Evolutionary conservation across 202 grass and related monocot genomes (phyloP).

Genomic region (Hordeum pubiflorum): DNA sequence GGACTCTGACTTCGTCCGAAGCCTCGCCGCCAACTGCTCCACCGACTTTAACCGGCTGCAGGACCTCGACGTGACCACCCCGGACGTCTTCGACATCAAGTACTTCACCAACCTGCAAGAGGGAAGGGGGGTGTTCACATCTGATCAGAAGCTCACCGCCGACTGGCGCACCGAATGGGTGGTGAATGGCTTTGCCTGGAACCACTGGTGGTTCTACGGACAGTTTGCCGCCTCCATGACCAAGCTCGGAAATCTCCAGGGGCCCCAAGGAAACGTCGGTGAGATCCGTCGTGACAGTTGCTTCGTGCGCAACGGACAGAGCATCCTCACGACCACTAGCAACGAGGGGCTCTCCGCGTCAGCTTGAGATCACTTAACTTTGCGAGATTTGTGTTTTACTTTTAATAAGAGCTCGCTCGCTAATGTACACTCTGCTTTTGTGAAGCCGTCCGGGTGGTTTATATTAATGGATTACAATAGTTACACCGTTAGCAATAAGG

Average conservation of each 20-base stretch:
- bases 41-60: neutral
- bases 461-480: no score
- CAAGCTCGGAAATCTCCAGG: conserved; percentile 47
- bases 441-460: no score
- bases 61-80: neutral
- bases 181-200: conserved; percentile 3
- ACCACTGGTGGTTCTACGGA: conserved; percentile 55
- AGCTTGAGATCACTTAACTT: neutral
- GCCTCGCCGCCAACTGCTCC: conserved; percentile 26
- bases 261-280: conserved; percentile 23
- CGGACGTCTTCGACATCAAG: conserved; percentile 29
- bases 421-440: no score
- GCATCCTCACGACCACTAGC: neutral
- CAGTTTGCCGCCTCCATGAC: conserved; percentile 47
- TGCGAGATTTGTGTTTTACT: neutral
- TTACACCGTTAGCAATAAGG: no score
- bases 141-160: conserved; percentile 28
- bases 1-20: neutral
- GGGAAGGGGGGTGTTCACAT: conserved; percentile 30
- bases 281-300: conserved; percentile 44
- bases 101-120: conserved; percentile 34
- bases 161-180: conserved; percentile 35
- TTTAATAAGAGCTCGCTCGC: neutral
- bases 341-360: neutral
- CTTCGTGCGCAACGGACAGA: conserved; percentile 19